These are phyloP conservation scores for Vigna unguiculata DNA, from an alignment of 306 rosid species.

Conservation along the genomic window DNA sequence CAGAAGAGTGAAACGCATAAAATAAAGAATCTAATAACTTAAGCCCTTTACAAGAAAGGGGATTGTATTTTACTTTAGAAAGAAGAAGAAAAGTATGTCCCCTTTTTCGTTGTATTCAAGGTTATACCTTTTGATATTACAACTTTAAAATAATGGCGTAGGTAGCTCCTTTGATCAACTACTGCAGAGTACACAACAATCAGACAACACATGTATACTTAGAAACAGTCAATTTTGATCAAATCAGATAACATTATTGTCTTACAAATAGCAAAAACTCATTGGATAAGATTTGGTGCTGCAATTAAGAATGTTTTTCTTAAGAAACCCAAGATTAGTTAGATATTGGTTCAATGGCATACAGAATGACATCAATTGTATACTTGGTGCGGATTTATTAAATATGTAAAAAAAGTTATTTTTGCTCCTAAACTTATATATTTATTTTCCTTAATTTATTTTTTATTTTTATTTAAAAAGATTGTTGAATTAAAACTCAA, in stretches of 20 bases:
- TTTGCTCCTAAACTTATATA: no score
- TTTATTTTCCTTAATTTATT: no score
- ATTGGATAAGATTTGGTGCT: slow-evolving; percentile 22
- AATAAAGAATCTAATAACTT: not conserved
- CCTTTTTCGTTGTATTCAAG: not conserved
- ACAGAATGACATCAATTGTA: slow-evolving; percentile 37
- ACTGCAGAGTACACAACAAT: not conserved
- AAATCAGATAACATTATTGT: not conserved
- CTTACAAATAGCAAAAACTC: slow-evolving; percentile 28
- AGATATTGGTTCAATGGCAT: slow-evolving; percentile 39
- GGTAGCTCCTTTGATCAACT: not conserved
- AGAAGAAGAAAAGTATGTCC: not conserved
- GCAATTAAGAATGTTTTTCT: slow-evolving; percentile 19
- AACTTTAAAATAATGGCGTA: not conserved
- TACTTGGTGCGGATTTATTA: no score
- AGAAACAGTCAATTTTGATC: no score
- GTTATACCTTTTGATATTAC: not conserved
- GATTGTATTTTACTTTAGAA: not conserved
- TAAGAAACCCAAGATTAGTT: slow-evolving; percentile 48
- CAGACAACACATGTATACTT: no score
- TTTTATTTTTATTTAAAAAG: no score
- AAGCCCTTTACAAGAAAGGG: not conserved
- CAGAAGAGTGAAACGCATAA: not conserved
- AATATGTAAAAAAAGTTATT: no score
- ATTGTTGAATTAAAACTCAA: no score